Percentiles rank a stretch among this genome's conserved stretches.
Evolutionary conservation across 2,329 filamentous ascomycete species (phyloP).

Genomic region (Penicillium sp.): DNA sequence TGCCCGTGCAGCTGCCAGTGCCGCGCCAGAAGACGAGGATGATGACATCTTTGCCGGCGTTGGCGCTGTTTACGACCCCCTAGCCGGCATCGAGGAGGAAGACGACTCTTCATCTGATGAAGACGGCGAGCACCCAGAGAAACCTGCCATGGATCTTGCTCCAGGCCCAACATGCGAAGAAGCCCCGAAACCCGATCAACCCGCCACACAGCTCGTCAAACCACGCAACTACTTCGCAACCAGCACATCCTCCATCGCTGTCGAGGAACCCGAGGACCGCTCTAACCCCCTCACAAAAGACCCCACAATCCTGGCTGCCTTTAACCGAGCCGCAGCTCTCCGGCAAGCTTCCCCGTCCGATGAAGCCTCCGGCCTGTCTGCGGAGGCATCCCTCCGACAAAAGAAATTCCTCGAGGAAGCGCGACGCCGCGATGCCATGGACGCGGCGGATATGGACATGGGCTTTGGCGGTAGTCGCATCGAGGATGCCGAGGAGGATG

Average conservation of each 20-base stretch:
- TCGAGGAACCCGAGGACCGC: slow-evolving; percentile 47
- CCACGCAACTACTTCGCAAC: slow-evolving; percentile 52
- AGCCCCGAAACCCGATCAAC: slow-evolving; percentile 12
- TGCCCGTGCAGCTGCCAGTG: slow-evolving; percentile 33
- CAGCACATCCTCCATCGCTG: slow-evolving; percentile 41
- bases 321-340: slow-evolving; percentile 78
- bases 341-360: slow-evolving; percentile 47
- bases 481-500: slow-evolving; percentile 84
- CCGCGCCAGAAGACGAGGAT: slow-evolving; percentile 49
- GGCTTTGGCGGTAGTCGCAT: slow-evolving; percentile 88
- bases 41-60: slow-evolving; percentile 65
- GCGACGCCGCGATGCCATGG: slow-evolving; percentile 63
- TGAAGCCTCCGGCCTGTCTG: slow-evolving; percentile 50
- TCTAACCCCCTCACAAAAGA: slow-evolving; percentile 61
- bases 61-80: slow-evolving; percentile 61
- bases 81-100: slow-evolving; percentile 55
- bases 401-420: slow-evolving; percentile 72
- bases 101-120: slow-evolving; percentile 47
- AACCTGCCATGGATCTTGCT: neutral
- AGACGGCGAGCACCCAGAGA: slow-evolving; percentile 30
- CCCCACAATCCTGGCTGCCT: slow-evolving; percentile 75
- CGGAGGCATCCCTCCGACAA: slow-evolving; percentile 67
- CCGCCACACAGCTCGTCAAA: slow-evolving; percentile 18
- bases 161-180: neutral
- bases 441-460: slow-evolving; percentile 90